Percentiles rank a stretch among this genome's conserved stretches.
These are phyloP conservation scores for Astraeus odoratus DNA, from an alignment of 768 basidiomycete species.

Conservation along the genomic window DNA sequence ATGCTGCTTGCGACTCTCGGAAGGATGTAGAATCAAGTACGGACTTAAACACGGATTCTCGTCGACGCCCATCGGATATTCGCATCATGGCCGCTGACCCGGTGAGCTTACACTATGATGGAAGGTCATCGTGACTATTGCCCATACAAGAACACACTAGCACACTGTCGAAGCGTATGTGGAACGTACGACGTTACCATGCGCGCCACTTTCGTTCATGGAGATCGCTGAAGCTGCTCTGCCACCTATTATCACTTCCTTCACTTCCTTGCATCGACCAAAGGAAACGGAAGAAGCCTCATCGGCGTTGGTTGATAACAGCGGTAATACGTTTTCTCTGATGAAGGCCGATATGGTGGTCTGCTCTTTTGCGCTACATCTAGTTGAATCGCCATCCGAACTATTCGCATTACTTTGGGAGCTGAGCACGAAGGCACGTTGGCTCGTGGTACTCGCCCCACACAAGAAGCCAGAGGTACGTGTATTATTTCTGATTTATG, in stretches of 20 bases:
- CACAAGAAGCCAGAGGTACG: constrained; percentile 71
- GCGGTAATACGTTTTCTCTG: background rate
- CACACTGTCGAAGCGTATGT: constrained; percentile 56
- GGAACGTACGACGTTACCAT: constrained; percentile 46
- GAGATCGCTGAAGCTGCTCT: constrained; percentile 54
- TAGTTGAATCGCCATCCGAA: constrained; percentile 52
- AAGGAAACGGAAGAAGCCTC: background rate
- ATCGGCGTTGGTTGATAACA: background rate
- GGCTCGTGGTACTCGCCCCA: constrained; percentile 65
- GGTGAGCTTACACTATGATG: constrained; percentile 7
- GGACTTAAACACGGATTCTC: background rate
- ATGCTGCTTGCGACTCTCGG: background rate
- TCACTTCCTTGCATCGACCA: constrained; percentile 6
- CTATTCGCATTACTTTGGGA: constrained; percentile 61
- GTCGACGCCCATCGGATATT: constrained; percentile 4
- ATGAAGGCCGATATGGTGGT: constrained; percentile 51
- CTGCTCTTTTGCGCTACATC: constrained; percentile 71
- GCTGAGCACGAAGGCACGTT: constrained; percentile 50
- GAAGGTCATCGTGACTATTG: constrained; percentile 1
- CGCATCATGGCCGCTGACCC: constrained; percentile 21
- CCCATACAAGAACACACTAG: constrained; percentile 27
- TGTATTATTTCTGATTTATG: background rate
- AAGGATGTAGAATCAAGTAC: background rate
- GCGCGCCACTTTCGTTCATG: constrained; percentile 53
- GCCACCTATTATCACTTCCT: constrained; percentile 26